Percentiles rank a stretch among this genome's conserved stretches.
Conservation (phyloP, 768 basidiomycete genomes). For the Coprinopsis cinerea region DNA sequence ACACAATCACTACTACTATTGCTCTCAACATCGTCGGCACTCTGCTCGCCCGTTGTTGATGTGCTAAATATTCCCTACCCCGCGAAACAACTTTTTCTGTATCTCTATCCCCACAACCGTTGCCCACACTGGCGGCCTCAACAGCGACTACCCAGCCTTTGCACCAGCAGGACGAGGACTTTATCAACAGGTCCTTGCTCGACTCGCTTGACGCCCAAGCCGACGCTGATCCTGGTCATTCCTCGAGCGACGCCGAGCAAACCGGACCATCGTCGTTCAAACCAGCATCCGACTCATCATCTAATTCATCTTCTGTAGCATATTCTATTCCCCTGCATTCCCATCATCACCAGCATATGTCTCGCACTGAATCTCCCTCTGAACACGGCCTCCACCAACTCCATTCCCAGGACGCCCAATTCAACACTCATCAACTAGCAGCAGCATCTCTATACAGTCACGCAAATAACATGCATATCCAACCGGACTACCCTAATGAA, state of each 20-base stretch:
- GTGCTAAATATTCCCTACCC: slow-evolving; percentile 19
- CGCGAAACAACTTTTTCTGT: slow-evolving; percentile 14
- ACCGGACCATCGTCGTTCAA: slow-evolving; percentile 42
- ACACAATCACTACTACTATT: background rate
- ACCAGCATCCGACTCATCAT: slow-evolving; percentile 48
- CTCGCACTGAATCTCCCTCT: slow-evolving; percentile 46
- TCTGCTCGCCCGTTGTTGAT: slow-evolving; percentile 25
- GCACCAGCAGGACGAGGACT: slow-evolving; percentile 64
- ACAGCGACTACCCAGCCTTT: slow-evolving; percentile 31
- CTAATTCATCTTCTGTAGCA: slow-evolving; percentile 50
- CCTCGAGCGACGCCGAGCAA: slow-evolving; percentile 46
- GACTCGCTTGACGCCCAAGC: slow-evolving; percentile 81
- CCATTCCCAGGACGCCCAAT: slow-evolving; percentile 28
- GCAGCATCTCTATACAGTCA: slow-evolving; percentile 29
- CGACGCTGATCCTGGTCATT: slow-evolving; percentile 64
- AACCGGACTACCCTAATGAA: slow-evolving; percentile 32
- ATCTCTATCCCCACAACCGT: slow-evolving; percentile 15
- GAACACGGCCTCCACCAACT: slow-evolving; percentile 33
- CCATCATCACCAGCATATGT: slow-evolving; percentile 30
- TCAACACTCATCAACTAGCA: slow-evolving; percentile 27
- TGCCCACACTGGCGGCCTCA: slow-evolving; percentile 50
- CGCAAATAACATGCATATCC: slow-evolving; percentile 32
- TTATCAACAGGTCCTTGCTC: slow-evolving; percentile 79
- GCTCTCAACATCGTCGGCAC: slow-evolving; percentile 9
- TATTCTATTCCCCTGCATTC: slow-evolving; percentile 46